Percentiles rank a stretch among this genome's conserved stretches.
phyloP scores from a whole-genome alignment of 345 rosid species.

The Syzygium grande region DNA sequence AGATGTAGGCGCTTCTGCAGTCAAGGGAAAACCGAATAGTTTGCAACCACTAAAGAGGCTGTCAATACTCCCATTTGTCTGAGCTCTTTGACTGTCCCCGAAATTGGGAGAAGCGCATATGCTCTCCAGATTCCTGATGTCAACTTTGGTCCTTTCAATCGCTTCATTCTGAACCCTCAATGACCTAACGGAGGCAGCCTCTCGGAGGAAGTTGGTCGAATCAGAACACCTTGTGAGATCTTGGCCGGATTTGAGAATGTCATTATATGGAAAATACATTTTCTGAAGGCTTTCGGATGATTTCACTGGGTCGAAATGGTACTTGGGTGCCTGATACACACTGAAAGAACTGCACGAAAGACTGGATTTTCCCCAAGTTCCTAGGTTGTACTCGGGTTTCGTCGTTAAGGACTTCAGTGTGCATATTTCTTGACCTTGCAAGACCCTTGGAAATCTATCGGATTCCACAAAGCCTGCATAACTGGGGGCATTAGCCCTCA shows the following conservation, averaged over 20 bases:
- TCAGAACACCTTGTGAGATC: slow-evolving; percentile 22
- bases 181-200: slow-evolving; percentile 20
- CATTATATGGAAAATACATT: slow-evolving; percentile 38
- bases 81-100: slow-evolving; percentile 23
- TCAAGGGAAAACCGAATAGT: slow-evolving; percentile 76
- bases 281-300: slow-evolving; percentile 40
- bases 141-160: slow-evolving; percentile 20
- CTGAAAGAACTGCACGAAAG: slow-evolving; percentile 33
- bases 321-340: slow-evolving; percentile 37
- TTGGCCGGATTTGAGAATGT: slow-evolving; percentile 18
- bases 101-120: slow-evolving; percentile 26
- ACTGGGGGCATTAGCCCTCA: slow-evolving; percentile 25
- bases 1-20: slow-evolving; percentile 37
- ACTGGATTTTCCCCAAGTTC: slow-evolving; percentile 45
- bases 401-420: slow-evolving; percentile 49
- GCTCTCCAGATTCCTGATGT: slow-evolving; percentile 26
- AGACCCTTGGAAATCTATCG: slow-evolving; percentile 72
- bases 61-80: slow-evolving; percentile 23
- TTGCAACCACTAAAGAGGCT: slow-evolving; percentile 52
- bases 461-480: slow-evolving; percentile 55
- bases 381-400: slow-evolving; percentile 40
- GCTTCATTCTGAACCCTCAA: slow-evolving; percentile 16
- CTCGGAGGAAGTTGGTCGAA: slow-evolving; percentile 23
- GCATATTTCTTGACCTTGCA: slow-evolving; percentile 99
- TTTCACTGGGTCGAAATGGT: slow-evolving; percentile 30